Base-by-base conservation (phyloP, 345 rosid genomes). In the Alliaria petiolata region DNA sequence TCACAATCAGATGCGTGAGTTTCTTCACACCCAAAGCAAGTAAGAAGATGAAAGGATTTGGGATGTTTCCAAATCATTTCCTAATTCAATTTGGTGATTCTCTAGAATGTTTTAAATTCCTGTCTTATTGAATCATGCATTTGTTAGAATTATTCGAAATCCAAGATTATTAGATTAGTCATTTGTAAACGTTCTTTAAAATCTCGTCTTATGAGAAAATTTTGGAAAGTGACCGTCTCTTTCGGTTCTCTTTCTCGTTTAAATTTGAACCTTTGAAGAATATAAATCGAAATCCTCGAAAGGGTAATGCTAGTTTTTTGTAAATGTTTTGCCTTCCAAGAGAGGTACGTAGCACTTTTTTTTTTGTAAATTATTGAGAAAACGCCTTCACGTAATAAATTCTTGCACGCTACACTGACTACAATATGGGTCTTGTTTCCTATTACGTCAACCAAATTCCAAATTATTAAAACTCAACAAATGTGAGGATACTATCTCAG, bases 1-100 rank as follows among this genome's bases (percentile, higher is more conserved):
- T 72, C 99, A 95, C 82, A 73, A 69, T 72, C 81, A 87, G 56
- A 89, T 95, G 96, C 81, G 93, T 34, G 95, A 91, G 65, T 87
- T 80, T 74, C 87, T 93, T 69, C 91, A 89, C 8, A 80, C 79
- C 46, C 92, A 84, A 67, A 86, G 67, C 82, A 79, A 82, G 79
- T 75, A 72, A 75, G 38, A 69, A 63, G 12, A 55, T 13, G 42
- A 52, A 75, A 26, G 3, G 4, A 26, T 26, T 26, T 4, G 31
- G 31, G 7, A 28, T 28, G 31, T 28, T 28, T 28, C 31, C 31
- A 28, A 28, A 26, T 26, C 30, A n/a, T n/a, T n/a, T n/a, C 4
- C 51, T 12, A 39, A 16, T 20, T 31, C 8, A 31, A 3, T 6
- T 17, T 10, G 4, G 4, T 46, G 28, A 15, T 17, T 9, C 9